Evolutionary conservation across 208 protist genomes (phyloP).

Genomic region (Trypanosomatidae sp.): DNA sequence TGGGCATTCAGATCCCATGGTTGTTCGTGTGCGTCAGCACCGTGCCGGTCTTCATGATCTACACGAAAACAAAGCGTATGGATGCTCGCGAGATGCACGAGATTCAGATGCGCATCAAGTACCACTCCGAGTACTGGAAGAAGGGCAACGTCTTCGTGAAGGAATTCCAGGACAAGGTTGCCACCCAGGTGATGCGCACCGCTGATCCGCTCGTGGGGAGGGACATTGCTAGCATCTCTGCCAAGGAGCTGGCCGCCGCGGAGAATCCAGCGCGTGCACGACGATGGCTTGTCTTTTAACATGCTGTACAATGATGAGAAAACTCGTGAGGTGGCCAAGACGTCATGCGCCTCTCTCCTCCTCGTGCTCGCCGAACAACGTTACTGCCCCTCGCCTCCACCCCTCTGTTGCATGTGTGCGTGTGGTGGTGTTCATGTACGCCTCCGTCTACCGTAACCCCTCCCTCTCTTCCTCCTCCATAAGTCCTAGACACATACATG

Average conservation of each 20-base stretch:
- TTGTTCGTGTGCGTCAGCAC: constrained; percentile 50
- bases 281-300: constrained; percentile 14
- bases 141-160: constrained; percentile 61
- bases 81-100: constrained; percentile 79
- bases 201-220: constrained; percentile 42
- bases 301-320: background rate
- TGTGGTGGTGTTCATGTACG: background rate
- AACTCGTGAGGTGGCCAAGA: background rate
- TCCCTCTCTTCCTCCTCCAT: background rate
- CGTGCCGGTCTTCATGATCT: constrained; percentile 75
- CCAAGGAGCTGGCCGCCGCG: constrained; percentile 19
- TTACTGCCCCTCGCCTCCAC: background rate
- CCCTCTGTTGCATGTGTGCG: background rate
- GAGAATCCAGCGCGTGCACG: background rate
- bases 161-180: constrained; percentile 28
- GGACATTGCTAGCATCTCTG: constrained; percentile 28
- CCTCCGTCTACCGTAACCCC: background rate
- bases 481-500: background rate
- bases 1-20: constrained; percentile 65
- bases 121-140: constrained; percentile 77
- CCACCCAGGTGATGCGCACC: constrained; percentile 26
- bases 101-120: constrained; percentile 83
- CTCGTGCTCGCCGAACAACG: background rate
- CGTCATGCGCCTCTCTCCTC: constrained; percentile 2
- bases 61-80: constrained; percentile 72